A percentile compares a stretch with the other conserved stretches of the same genome.
Conservation (phyloP, 2,329 filamentous ascomycete species). For the Fusarium sp. region DNA sequence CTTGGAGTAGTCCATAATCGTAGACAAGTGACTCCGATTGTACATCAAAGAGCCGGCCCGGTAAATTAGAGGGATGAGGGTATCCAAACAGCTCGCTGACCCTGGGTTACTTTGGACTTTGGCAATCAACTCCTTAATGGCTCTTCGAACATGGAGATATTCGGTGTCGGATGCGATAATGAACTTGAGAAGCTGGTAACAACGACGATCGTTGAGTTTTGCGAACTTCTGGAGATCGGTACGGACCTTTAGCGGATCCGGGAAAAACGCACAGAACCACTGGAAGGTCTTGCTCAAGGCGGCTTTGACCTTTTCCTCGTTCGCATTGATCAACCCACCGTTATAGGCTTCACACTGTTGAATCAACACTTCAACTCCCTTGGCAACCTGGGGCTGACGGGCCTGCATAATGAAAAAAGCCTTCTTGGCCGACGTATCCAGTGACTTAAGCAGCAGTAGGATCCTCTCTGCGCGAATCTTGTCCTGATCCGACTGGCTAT, state of each 20-base stretch:
- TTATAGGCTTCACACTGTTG: slow-evolving; percentile 90
- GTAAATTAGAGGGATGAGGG: slow-evolving; percentile 83
- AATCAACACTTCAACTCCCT: slow-evolving; percentile 79
- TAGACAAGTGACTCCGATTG: slow-evolving; percentile 91
- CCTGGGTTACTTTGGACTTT: slow-evolving; percentile 75
- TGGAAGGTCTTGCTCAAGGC: slow-evolving; percentile 78
- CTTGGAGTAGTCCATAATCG: slow-evolving; percentile 87
- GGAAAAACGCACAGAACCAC: slow-evolving; percentile 77
- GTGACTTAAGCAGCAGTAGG: slow-evolving; percentile 79
- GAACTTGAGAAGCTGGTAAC: slow-evolving; percentile 89
- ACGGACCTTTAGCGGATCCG: slow-evolving; percentile 76
- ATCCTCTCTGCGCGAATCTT: slow-evolving; percentile 86
- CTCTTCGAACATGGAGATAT: slow-evolving; percentile 89
- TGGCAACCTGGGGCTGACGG: slow-evolving; percentile 78
- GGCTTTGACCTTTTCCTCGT: slow-evolving; percentile 73
- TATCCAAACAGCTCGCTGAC: slow-evolving; percentile 75
- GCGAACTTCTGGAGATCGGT: slow-evolving; percentile 90
- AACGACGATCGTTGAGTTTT: slow-evolving; percentile 87
- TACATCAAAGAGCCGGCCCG: slow-evolving; percentile 86
- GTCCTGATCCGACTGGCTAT: slow-evolving; percentile 71
- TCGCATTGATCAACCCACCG: slow-evolving; percentile 80
- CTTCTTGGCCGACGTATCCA: slow-evolving; percentile 81
- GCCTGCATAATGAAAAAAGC: slow-evolving; percentile 89
- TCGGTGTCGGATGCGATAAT: slow-evolving; percentile 87
- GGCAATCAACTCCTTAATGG: slow-evolving; percentile 89